A percentile compares a stretch with the other conserved stretches of the same genome.
phyloP scores from a whole-genome alignment of 768 basidiomycete species.

The Tubosaeta sp. region DNA sequence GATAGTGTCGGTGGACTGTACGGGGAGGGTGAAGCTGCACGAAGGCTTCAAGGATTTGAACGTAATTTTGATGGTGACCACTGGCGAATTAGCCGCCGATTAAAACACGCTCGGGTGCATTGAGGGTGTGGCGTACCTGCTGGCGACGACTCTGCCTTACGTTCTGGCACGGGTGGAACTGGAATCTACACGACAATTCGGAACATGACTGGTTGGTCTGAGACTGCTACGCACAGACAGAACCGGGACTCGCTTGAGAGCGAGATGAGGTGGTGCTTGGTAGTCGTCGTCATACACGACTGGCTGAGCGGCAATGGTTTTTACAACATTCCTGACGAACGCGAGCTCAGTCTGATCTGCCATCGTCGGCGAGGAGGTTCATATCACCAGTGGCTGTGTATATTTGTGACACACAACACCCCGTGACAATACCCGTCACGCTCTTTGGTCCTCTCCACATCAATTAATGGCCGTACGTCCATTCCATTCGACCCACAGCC shows the following conservation, averaged over 20 bases:
- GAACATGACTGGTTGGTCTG: neutral
- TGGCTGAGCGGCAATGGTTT: constrained; percentile 62
- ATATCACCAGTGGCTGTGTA: constrained; percentile 20
- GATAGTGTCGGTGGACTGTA: constrained; percentile 82
- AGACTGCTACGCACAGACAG: constrained; percentile 48
- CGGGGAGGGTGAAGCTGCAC: constrained; percentile 63
- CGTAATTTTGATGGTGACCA: constrained; percentile 51
- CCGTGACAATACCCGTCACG: constrained; percentile 22
- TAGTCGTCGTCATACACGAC: constrained; percentile 71
- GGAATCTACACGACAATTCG: constrained; percentile 42
- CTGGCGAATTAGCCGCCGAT: constrained; percentile 13
- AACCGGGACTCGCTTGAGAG: constrained; percentile 65
- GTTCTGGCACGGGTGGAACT: constrained; percentile 57
- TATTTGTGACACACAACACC: constrained; percentile 11
- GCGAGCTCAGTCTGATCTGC: constrained; percentile 57
- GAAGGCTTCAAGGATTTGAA: constrained; percentile 94
- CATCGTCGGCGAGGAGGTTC: constrained; percentile 24
- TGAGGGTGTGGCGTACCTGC: constrained; percentile 25
- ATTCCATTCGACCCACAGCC: neutral
- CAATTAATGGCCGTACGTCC: constrained; percentile 39
- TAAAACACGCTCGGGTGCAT: constrained; percentile 3
- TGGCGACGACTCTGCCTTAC: constrained; percentile 33
- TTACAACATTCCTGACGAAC: constrained; percentile 64
- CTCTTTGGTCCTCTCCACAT: constrained; percentile 8
- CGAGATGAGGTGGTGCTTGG: constrained; percentile 63